Conservation (phyloP, 1,284 basidiomycete genomes). For the Schizophyllum commune region DNA sequence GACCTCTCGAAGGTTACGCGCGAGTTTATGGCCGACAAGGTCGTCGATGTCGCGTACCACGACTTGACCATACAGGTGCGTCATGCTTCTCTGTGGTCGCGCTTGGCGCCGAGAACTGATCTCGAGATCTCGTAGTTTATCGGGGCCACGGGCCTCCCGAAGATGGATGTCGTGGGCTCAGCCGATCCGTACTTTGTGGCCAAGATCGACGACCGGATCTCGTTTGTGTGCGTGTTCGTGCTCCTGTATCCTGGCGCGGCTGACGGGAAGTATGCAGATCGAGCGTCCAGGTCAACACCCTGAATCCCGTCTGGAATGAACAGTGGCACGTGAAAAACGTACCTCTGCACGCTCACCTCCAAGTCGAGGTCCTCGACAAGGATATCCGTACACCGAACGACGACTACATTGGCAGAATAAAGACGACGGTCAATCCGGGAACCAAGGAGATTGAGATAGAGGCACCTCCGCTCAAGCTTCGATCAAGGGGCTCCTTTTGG, state of each 20-base stretch:
- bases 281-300: slow-evolving; percentile 48
- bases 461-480: slow-evolving; percentile 34
- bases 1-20: slow-evolving; percentile 23
- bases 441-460: slow-evolving; percentile 56
- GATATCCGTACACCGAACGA: slow-evolving; percentile 52
- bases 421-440: slow-evolving; percentile 42
- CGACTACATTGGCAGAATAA: slow-evolving; percentile 60
- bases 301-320: slow-evolving; percentile 69
- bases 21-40: slow-evolving; percentile 23
- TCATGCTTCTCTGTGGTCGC: background rate
- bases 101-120: background rate
- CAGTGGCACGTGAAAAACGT: slow-evolving; percentile 65
- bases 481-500: slow-evolving; percentile 55
- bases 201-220: slow-evolving; percentile 50
- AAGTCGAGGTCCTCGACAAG: slow-evolving; percentile 57
- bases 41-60: slow-evolving; percentile 31
- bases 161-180: slow-evolving; percentile 60
- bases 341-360: slow-evolving; percentile 47
- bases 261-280: slow-evolving; percentile 38
- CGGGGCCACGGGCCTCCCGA: slow-evolving; percentile 57
- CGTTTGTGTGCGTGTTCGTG: slow-evolving; percentile 45
- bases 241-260: background rate
- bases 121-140: slow-evolving; percentile 44
- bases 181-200: slow-evolving; percentile 70
- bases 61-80: slow-evolving; percentile 43